A percentile compares a stretch with the other conserved stretches of the same genome.
Evolutionary conservation across 805 yeast species (phyloP).

Genomic region (Pichia heedii): DNA sequence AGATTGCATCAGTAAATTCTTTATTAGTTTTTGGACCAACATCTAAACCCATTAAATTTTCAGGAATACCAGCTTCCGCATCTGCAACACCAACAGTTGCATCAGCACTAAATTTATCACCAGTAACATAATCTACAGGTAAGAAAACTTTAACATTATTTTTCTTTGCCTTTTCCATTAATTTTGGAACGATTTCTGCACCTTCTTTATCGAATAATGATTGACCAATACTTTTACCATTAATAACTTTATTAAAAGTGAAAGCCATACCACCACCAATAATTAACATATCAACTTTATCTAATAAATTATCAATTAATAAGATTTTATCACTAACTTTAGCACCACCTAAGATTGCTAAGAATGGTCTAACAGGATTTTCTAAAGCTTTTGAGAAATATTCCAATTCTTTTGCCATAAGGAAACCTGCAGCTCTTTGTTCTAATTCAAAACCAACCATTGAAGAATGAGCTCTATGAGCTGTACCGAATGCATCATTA

Average conservation of each 20-base stretch:
- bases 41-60: conserved; percentile 92
- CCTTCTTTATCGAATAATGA: conserved; percentile 92
- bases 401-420: conserved; percentile 93
- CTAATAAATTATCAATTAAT: conserved; percentile 91
- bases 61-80: conserved; percentile 88
- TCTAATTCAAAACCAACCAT: conserved; percentile 97
- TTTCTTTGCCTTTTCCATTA: conserved; percentile 93
- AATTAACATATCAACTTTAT: conserved; percentile 90
- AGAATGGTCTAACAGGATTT: conserved; percentile 95
- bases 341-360: conserved; percentile 99
- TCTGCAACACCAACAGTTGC: conserved; percentile 82
- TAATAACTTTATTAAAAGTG: conserved; percentile 93
- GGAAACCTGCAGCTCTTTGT: conserved; percentile 97
- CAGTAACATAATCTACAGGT: conserved; percentile 95
- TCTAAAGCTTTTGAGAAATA: conserved; percentile 98
- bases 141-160: conserved; percentile 88
- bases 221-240: conserved; percentile 80
- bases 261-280: conserved; percentile 99
- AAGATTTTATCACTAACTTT: conserved; percentile 98
- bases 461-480: conserved; percentile 99
- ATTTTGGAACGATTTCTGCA: conserved; percentile 86
- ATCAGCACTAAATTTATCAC: conserved; percentile 87
- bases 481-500: conserved; percentile 98
- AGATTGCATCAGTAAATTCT: conserved; percentile 74
- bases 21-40: conserved; percentile 84